These are phyloP conservation scores for Penicillium malachiteum DNA, from an alignment of 495 filamentous ascomycete genomes.

Conservation along the genomic window DNA sequence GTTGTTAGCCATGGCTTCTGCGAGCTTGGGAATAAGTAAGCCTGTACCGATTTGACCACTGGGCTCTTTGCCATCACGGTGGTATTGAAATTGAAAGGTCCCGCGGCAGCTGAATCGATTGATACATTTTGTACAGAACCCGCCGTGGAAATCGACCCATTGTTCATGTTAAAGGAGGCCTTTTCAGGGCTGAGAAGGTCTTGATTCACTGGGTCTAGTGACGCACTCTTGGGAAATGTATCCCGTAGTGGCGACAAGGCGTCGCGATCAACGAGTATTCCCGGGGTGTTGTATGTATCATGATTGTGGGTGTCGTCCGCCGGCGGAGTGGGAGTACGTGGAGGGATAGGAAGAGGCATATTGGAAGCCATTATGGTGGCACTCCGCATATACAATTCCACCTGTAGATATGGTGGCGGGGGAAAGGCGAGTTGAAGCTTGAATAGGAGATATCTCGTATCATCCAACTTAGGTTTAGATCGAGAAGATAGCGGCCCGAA, in stretches of 20 bases:
- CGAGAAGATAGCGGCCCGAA: conserved; percentile 14
- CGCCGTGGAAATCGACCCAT: conserved; percentile 31
- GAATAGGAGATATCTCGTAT: conserved; percentile 10
- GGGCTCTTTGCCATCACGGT: conserved; percentile 73
- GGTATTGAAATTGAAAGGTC: conserved; percentile 93
- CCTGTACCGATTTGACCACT: conserved; percentile 73
- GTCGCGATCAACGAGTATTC: conserved; percentile 55
- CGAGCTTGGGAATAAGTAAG: not conserved
- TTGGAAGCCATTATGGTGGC: conserved; percentile 51
- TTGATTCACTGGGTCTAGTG: conserved; percentile 27
- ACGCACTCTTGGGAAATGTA: conserved; percentile 38
- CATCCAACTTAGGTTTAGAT: conserved; percentile 5
- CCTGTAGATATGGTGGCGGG: conserved; percentile 1
- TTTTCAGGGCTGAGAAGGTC: conserved; percentile 41
- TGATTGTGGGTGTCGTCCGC: conserved; percentile 49
- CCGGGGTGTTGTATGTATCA: conserved; percentile 30
- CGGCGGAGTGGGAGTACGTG: conserved; percentile 68
- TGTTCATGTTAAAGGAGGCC: conserved; percentile 43
- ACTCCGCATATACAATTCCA: conserved; percentile 5
- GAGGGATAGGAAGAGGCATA: conserved; percentile 62
- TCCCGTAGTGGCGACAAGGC: conserved; percentile 62
- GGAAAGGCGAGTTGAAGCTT: not conserved
- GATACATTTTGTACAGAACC: conserved; percentile 36
- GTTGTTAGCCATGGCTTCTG: conserved; percentile 8
- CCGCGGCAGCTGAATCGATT: conserved; percentile 38